Percentiles rank a stretch among this genome's conserved stretches.
Evolutionary conservation across 1,139 yeast species (phyloP).

Genomic region (Fermentozyma sake): DNA sequence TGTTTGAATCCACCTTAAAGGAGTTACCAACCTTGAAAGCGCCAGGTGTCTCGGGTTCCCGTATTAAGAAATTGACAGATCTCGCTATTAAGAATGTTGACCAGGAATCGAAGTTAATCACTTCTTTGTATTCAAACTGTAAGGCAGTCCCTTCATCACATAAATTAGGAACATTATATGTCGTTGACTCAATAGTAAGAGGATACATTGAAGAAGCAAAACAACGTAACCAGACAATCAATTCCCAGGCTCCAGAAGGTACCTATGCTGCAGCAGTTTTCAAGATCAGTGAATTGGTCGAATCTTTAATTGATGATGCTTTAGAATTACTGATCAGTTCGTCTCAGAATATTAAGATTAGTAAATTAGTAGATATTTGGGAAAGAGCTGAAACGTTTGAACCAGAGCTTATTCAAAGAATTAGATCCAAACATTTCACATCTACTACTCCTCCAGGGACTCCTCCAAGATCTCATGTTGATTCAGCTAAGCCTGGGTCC

Average conservation of each 20-base stretch:
- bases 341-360: slow-evolving; percentile 63
- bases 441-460: slow-evolving; percentile 57
- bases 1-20: slow-evolving; percentile 65
- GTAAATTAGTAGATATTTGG: slow-evolving; percentile 90
- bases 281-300: slow-evolving; percentile 55
- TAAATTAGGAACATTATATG: slow-evolving; percentile 86
- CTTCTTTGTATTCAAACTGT: slow-evolving; percentile 62
- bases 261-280: slow-evolving; percentile 71
- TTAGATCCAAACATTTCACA: slow-evolving; percentile 58
- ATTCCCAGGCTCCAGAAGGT: slow-evolving; percentile 57
- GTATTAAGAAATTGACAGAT: slow-evolving; percentile 81
- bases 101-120: slow-evolving; percentile 55
- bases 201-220: slow-evolving; percentile 76
- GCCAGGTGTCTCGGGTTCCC: slow-evolving; percentile 94
- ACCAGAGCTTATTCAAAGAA: slow-evolving; percentile 47
- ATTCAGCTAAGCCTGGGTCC: slow-evolving; percentile 17
- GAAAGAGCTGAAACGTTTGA: slow-evolving; percentile 78
- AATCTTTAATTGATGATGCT: slow-evolving; percentile 56
- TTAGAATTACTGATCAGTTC: slow-evolving; percentile 48
- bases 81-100: slow-evolving; percentile 68
- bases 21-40: slow-evolving; percentile 76
- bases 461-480: slow-evolving; percentile 38
- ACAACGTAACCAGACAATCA: slow-evolving; percentile 42
- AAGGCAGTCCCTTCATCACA: slow-evolving; percentile 74
- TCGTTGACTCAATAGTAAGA: slow-evolving; percentile 88